phyloP scores from a whole-genome alignment of 805 yeast genomes.

The Cyberlindnera veronae region DNA sequence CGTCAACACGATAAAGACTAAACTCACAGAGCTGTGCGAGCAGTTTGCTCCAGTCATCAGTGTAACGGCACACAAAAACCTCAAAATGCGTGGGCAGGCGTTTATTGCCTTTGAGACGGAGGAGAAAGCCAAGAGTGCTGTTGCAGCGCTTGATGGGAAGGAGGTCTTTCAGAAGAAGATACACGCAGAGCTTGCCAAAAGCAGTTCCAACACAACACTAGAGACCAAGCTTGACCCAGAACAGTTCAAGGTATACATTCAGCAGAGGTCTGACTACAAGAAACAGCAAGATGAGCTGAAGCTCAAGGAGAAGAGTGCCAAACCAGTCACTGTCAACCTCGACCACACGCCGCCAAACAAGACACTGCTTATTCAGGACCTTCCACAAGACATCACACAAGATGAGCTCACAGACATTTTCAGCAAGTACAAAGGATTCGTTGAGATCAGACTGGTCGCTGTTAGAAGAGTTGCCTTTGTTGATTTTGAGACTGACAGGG shows the following conservation, averaged over 20 bases:
- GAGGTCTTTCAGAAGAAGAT: conserved; percentile 22
- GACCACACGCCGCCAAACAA: conserved; percentile 60
- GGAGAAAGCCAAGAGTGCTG: conserved; percentile 37
- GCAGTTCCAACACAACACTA: conserved; percentile 24
- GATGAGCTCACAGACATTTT: conserved; percentile 46
- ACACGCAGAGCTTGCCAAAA: conserved; percentile 25
- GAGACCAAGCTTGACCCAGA: conserved; percentile 11
- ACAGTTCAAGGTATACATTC: conserved; percentile 18
- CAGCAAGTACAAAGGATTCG: conserved; percentile 52
- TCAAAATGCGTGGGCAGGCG: conserved; percentile 81
- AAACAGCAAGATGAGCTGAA: conserved; percentile 20
- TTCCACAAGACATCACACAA: conserved; percentile 44
- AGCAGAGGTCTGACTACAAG: conserved; percentile 18
- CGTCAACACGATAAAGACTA: conserved; percentile 42
- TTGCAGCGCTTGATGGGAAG: conserved; percentile 18
- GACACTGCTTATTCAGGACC: conserved; percentile 59
- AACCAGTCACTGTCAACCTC: conserved; percentile 17
- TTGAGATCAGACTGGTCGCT: conserved; percentile 62
- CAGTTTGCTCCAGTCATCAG: conserved; percentile 46
- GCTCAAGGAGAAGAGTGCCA: conserved; percentile 11
- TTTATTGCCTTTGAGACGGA: conserved; percentile 54
- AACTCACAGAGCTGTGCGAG: conserved; percentile 40
- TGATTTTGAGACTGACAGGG: conserved; percentile 59
- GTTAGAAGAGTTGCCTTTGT: conserved; percentile 74
- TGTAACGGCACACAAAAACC: conserved; percentile 53